phyloP scores from a whole-genome alignment of 768 basidiomycete species.

The Agrocybe pediades region DNA sequence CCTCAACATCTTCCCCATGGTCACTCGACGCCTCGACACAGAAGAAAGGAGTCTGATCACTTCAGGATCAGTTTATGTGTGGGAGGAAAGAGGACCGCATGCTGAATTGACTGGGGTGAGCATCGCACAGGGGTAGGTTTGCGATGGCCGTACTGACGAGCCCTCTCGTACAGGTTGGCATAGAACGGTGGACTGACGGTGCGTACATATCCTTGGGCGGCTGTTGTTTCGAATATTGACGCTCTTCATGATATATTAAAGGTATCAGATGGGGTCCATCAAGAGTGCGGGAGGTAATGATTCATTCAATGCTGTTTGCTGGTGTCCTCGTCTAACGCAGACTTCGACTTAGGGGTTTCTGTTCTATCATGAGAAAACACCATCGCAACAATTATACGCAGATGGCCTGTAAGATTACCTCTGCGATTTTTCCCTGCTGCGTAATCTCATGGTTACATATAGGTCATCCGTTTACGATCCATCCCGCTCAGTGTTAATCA shows the following conservation, averaged over 20 bases:
- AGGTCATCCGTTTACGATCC: constrained; percentile 33
- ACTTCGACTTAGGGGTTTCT: constrained; percentile 62
- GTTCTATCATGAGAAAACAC: constrained; percentile 78
- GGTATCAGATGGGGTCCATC: constrained; percentile 80
- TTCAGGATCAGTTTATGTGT: constrained; percentile 81
- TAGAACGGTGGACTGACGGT: constrained; percentile 84
- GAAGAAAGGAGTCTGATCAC: constrained; percentile 72
- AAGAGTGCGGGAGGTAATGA: constrained; percentile 68
- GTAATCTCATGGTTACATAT: constrained; percentile 1
- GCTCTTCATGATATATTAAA: constrained; percentile 16
- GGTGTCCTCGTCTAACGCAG: constrained; percentile 5
- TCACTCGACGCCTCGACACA: constrained; percentile 72
- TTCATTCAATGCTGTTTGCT: neutral
- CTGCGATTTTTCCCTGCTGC: constrained; percentile 6
- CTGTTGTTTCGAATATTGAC: constrained; percentile 1
- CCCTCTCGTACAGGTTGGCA: constrained; percentile 55
- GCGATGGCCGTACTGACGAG: constrained; percentile 1
- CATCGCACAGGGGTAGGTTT: constrained; percentile 1
- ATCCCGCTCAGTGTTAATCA: constrained; percentile 53
- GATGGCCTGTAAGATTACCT: constrained; percentile 44
- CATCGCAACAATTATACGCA: constrained; percentile 47
- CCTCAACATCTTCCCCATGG: constrained; percentile 71
- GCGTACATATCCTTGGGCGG: constrained; percentile 15
- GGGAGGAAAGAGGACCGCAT: constrained; percentile 80
- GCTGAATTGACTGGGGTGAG: constrained; percentile 73